Base-by-base conservation (phyloP, 108 stramenopile species). In the Fragilaria crotonensis region DNA sequence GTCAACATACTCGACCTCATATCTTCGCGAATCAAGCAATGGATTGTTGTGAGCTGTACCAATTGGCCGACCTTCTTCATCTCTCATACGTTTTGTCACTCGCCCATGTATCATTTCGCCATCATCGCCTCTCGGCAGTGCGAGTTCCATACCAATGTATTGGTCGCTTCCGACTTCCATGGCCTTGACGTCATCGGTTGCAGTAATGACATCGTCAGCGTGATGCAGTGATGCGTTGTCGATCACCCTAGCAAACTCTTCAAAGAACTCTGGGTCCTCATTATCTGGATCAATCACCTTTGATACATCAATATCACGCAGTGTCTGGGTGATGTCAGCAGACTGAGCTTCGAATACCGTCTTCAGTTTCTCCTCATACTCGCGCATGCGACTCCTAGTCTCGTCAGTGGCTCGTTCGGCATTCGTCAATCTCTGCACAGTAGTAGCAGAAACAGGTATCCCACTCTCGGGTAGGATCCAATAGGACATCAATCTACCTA, bases 1-100 rank as follows among this genome's bases (percentile, higher is more conserved):
- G 50, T 81, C 75, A 11, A 54, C 32, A 30, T 73, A 76, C 50
- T 71, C 57, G 14, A 63, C 60, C 25, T 76, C 76, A 52, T n/a
- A n/a, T n/a, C n/a, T n/a, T n/a, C n/a, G n/a, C n/a, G n/a, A n/a
- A n/a, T n/a, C n/a, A n/a, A n/a, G 23, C 4, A 71, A 46, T 7
- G 70, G 70, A 45, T 64, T 71, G 0, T 33, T 29, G 45, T 59
- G 49, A 45, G 62, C 30, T 0, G 31, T 9, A 11, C 45, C 30
- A 0, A 64, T 64, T 1, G 63, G 60, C 26, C 55, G 45, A 0
- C 72, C 72, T 23, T 63, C 62, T 1, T 33, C 44, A 21, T 73
- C 54, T 0, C 51, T 21, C 30, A 60, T 70, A 0, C 59, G 41
- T 18, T 36, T 18, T 1, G 25, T 48, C n/a, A 74, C 61, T n/a